phyloP scores from a whole-genome alignment of 1,284 basidiomycete genomes.

The Takashimella koratensis region DNA sequence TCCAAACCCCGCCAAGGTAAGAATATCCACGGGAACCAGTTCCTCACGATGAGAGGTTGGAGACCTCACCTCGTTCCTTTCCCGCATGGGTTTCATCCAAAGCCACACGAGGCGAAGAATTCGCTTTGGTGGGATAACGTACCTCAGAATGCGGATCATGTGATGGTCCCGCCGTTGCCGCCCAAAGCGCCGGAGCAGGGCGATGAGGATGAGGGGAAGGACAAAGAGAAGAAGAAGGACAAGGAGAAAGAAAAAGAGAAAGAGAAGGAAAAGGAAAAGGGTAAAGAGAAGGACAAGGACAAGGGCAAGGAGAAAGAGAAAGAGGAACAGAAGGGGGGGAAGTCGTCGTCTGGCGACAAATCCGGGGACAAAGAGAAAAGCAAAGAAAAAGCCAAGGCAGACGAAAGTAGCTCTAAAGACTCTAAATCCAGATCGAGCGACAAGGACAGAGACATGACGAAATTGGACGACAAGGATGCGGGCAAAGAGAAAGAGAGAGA shows the following conservation, averaged over 20 bases:
- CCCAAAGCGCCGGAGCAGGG: constrained; percentile 22
- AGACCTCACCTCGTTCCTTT: constrained; percentile 32
- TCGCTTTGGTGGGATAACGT: constrained; percentile 38
- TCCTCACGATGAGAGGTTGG: constrained; percentile 35
- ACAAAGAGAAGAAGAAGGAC: constrained; percentile 2
- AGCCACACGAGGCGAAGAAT: constrained; percentile 26
- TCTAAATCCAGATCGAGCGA: not conserved
- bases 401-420: too few relatives aligned
- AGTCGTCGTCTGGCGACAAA: too few relatives aligned
- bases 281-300: not conserved
- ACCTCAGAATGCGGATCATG: constrained; percentile 28
- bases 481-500: not conserved
- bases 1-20: constrained; percentile 31
- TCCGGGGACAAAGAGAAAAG: constrained; percentile 2
- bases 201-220: constrained; percentile 6
- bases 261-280: constrained; percentile 4
- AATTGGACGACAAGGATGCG: not conserved
- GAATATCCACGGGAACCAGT: constrained; percentile 37
- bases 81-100: constrained; percentile 37
- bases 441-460: not conserved
- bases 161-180: constrained; percentile 29
- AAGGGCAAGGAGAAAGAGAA: constrained; percentile 4
- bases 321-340: constrained; percentile 1
- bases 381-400: constrained; percentile 1
- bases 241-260: constrained; percentile 3